Evolutionary conservation across 2,329 filamentous ascomycete genomes (phyloP).

Genomic region (Pochonia chlamydosporia): DNA sequence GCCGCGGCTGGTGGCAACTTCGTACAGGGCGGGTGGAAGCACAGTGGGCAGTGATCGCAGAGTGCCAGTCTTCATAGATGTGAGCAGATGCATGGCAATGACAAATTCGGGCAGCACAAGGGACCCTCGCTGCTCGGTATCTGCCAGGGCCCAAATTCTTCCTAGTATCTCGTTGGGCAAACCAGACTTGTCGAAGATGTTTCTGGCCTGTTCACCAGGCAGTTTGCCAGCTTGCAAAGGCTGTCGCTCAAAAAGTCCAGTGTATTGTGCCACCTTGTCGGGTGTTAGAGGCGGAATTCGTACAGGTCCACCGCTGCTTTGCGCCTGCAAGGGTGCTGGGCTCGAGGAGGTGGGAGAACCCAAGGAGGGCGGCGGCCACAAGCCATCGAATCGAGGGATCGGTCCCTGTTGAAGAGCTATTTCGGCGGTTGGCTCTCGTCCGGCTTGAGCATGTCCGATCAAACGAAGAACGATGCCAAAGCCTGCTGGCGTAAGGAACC

Average conservation of each 20-base stretch:
- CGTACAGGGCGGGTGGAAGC: constrained; percentile 80
- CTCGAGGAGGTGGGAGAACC: constrained; percentile 34
- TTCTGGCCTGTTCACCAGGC: constrained; percentile 79
- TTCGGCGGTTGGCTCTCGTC: constrained; percentile 72
- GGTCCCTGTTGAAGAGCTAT: constrained; percentile 80
- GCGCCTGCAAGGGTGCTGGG: constrained; percentile 47
- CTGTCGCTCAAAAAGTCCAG: constrained; percentile 85
- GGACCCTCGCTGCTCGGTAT: constrained; percentile 86
- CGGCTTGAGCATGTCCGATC: constrained; percentile 92
- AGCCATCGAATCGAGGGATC: constrained; percentile 86
- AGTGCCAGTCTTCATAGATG: constrained; percentile 79
- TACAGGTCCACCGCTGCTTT: constrained; percentile 62
- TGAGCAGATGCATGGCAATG: constrained; percentile 95
- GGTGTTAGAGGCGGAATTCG: constrained; percentile 83
- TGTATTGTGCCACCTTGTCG: constrained; percentile 86
- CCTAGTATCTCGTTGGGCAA: constrained; percentile 85
- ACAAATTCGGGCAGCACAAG: constrained; percentile 89
- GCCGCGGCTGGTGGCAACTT: constrained; percentile 72
- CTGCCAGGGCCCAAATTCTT: constrained; percentile 93
- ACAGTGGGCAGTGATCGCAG: constrained; percentile 74
- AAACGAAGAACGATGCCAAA: constrained; percentile 90
- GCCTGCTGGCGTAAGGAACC: constrained; percentile 84
- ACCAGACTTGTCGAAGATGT: constrained; percentile 90
- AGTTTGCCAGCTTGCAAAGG: constrained; percentile 67
- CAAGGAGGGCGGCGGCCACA: constrained; percentile 30